Conservation (phyloP, 176 grass and related monocot genomes). For the Thinopyrum elongatum region DNA sequence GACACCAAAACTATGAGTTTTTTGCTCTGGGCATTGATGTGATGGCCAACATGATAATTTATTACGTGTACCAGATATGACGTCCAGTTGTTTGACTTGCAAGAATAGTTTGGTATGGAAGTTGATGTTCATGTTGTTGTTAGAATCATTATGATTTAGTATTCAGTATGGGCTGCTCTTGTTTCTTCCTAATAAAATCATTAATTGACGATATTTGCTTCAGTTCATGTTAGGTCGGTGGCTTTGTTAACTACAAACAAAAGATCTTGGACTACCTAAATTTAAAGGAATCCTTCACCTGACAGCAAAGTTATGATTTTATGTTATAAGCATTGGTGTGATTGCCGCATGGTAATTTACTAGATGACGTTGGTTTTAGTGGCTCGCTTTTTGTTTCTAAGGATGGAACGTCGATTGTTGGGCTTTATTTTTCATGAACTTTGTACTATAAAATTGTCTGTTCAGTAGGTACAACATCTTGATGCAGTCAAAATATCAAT, state of each 20-base stretch:
- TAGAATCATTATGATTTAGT: too few species aligned
- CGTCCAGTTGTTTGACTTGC: not conserved
- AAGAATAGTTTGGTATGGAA: not conserved
- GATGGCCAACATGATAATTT: too few species aligned
- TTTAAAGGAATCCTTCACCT: not conserved
- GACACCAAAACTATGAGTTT: too few species aligned
- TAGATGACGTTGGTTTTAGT: not conserved
- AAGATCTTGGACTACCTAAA: not conserved
- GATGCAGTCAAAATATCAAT: too few species aligned
- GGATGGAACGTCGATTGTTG: too few species aligned
- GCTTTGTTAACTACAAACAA: not conserved
- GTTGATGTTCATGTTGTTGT: too few species aligned
- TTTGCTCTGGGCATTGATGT: too few species aligned
- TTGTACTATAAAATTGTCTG: too few species aligned
- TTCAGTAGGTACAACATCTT: too few species aligned
- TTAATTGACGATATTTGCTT: not conserved
- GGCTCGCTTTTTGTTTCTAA: too few species aligned
- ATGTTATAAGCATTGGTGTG: not conserved
- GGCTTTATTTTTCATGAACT: too few species aligned
- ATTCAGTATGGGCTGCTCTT: not conserved
- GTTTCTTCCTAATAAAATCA: not conserved
- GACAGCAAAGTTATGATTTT: not conserved
- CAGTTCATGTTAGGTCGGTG: not conserved
- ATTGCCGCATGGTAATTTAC: not conserved
- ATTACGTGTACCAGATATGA: too few species aligned